Conservation (phyloP, 2,329 filamentous ascomycete genomes). For the Lasiodiplodia theobromae region DNA sequence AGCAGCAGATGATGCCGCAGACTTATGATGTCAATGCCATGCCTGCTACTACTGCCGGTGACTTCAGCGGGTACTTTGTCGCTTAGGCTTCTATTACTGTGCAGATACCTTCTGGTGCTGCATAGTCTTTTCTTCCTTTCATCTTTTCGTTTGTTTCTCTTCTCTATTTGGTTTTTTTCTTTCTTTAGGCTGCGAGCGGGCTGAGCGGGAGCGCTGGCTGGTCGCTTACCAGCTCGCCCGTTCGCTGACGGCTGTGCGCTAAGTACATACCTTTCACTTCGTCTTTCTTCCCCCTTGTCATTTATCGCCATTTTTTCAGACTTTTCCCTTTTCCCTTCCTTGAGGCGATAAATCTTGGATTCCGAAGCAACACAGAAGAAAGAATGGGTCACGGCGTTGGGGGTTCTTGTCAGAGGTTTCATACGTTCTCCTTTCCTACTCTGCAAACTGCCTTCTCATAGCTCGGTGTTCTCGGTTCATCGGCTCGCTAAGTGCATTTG, state of each 20-base stretch:
- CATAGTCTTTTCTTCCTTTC: constrained; percentile 9
- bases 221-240: neutral
- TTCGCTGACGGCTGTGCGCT: constrained; percentile 3
- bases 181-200: constrained; percentile 13
- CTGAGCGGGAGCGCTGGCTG: neutral
- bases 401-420: neutral
- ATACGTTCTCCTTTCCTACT: constrained; percentile 1
- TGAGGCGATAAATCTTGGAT: constrained; percentile 17
- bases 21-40: constrained; percentile 19
- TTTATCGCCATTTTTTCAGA: neutral
- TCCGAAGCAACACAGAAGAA: constrained; percentile 13
- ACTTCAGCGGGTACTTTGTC: constrained; percentile 22
- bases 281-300: neutral
- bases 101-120: constrained; percentile 10
- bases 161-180: neutral
- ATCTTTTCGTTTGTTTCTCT: neutral
- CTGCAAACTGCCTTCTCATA: constrained; percentile 8
- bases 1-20: constrained; percentile 27
- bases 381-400: constrained; percentile 17
- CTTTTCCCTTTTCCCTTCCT: neutral
- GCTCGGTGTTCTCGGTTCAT: constrained; percentile 9
- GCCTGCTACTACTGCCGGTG: constrained; percentile 19
- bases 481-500: constrained; percentile 10
- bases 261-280: constrained; percentile 22
- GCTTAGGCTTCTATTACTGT: constrained; percentile 11